A percentile compares a stretch with the other conserved stretches of the same genome.
Evolutionary conservation across 345 rosid genomes (phyloP).

Genomic region (Carallia brachiata): DNA sequence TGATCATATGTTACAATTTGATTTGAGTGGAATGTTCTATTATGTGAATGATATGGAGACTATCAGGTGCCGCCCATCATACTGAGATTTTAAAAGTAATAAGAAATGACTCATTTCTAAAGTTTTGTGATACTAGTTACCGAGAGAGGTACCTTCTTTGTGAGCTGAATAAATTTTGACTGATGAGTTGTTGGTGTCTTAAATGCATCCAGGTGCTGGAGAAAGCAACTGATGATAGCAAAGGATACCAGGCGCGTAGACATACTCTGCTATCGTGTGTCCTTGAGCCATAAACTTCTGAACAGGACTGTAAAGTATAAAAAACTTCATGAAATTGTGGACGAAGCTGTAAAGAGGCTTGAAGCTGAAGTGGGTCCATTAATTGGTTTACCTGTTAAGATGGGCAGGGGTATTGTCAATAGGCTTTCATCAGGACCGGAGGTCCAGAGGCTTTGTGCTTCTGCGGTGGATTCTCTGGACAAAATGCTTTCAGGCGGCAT

Average conservation of each 20-base stretch:
- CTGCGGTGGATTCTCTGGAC: conserved; percentile 63
- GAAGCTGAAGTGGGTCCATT: conserved; percentile 86
- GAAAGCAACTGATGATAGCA: conserved; percentile 67
- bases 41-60: too few relatives aligned
- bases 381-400: conserved; percentile 75
- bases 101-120: too few relatives aligned
- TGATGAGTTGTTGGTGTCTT: not conserved
- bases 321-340: conserved; percentile 52
- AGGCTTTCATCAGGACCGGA: conserved; percentile 77
- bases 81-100: too few relatives aligned
- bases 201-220: conserved; percentile 60
- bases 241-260: conserved; percentile 72
- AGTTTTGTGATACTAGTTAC: too few relatives aligned
- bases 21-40: too few relatives aligned
- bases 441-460: conserved; percentile 69
- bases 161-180: too few relatives aligned
- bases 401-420: conserved; percentile 84
- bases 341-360: conserved; percentile 71
- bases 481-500: conserved; percentile 36
- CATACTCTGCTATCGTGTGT: conserved; percentile 74
- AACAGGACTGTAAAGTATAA: conserved; percentile 53
- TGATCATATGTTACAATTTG: too few relatives aligned
- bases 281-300: conserved; percentile 67
- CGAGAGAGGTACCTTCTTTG: too few relatives aligned
- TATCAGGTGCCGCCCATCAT: too few relatives aligned